phyloP scores from a whole-genome alignment of 345 rosid species.

The Eucalyptus regnans region DNA sequence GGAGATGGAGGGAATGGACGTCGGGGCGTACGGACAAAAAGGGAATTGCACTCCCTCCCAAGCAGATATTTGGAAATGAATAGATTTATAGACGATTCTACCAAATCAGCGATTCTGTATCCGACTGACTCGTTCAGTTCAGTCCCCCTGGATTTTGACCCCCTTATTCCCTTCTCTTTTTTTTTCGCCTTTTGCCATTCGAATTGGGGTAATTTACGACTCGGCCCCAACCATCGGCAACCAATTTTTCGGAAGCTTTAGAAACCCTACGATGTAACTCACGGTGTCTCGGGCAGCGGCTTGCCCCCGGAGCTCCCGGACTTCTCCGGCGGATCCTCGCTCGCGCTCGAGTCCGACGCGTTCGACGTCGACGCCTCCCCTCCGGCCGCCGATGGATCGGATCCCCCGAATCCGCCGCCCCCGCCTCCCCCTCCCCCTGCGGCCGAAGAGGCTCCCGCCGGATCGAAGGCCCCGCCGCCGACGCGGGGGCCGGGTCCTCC shows the following conservation, averaged over 20 bases:
- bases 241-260: not conserved
- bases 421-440: not conserved
- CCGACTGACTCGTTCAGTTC: not conserved
- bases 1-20: not conserved
- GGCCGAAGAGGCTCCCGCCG: not conserved
- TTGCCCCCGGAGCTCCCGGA: conserved; percentile 58
- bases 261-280: conserved; percentile 20
- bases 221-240: not conserved
- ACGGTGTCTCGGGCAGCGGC: conserved; percentile 50
- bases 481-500: not conserved
- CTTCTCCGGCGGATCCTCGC: conserved; percentile 41
- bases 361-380: conserved; percentile 27
- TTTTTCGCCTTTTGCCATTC: not conserved
- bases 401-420: not conserved
- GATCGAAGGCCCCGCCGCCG: not conserved
- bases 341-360: conserved; percentile 69
- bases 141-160: not conserved
- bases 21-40: not conserved
- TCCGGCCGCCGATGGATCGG: conserved; percentile 7
- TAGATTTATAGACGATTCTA: not conserved
- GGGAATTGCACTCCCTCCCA: not conserved
- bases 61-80: not conserved
- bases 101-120: not conserved
- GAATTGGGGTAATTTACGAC: not conserved
- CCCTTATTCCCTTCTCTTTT: no score